Evolutionary conservation across 176 grass and related monocot genomes (phyloP).

Genomic region (Musa troglodytarum): DNA sequence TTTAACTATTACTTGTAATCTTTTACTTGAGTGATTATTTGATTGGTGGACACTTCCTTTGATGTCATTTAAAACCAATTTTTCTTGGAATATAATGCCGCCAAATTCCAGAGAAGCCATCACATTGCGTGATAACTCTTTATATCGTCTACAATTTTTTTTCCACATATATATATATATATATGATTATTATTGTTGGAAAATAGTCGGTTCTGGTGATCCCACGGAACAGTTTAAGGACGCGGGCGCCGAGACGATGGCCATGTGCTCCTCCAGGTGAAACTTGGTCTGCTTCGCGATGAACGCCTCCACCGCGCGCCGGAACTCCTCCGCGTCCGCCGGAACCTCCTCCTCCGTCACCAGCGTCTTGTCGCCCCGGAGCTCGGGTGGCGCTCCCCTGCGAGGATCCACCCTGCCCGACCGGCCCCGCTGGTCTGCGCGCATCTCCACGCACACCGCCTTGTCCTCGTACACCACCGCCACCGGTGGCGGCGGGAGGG

Average conservation of each 20-base stretch:
- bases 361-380: constrained; percentile 34
- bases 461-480: constrained; percentile 41
- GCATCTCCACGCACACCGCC: not conserved
- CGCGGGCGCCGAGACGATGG: constrained; percentile 13
- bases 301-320: constrained; percentile 66
- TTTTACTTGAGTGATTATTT: too few relatives aligned
- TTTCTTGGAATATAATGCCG: too few relatives aligned
- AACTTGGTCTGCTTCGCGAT: constrained; percentile 73
- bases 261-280: constrained; percentile 70
- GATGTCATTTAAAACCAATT: too few relatives aligned
- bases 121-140: too few relatives aligned
- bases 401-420: not conserved
- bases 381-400: constrained; percentile 23
- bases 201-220: not conserved
- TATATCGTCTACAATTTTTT: too few relatives aligned
- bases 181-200: too few relatives aligned
- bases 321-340: constrained; percentile 55
- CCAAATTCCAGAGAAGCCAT: too few relatives aligned
- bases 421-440: not conserved
- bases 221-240: not conserved
- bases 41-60: too few relatives aligned
- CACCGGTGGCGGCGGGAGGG: not conserved
- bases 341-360: constrained; percentile 26
- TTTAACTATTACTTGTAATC: too few relatives aligned
- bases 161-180: too few relatives aligned